phyloP scores from a whole-genome alignment of 352 stramenopile species.

The Phytophthora hybrid region DNA sequence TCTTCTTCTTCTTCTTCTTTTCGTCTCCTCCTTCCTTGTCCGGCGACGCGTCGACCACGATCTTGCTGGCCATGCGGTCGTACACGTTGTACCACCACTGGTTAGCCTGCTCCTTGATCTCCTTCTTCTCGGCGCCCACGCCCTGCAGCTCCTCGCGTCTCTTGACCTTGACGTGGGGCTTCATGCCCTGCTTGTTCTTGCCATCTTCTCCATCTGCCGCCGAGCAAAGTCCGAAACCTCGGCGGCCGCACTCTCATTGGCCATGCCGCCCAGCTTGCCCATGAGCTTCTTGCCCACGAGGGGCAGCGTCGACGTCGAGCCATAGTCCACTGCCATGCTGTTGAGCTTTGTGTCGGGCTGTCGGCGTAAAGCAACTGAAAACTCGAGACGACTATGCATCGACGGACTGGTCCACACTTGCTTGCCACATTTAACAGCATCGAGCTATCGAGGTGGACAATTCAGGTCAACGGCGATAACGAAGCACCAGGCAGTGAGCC shows the following conservation, averaged over 20 bases:
- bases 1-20: slow-evolving; percentile 56
- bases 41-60: slow-evolving; percentile 77
- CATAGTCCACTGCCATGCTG: slow-evolving; percentile 16
- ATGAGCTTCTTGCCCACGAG: slow-evolving; percentile 89
- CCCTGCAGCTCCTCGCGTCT: slow-evolving; percentile 94
- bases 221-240: slow-evolving; percentile 85
- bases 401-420: too few relatives aligned
- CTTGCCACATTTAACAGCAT: too few relatives aligned
- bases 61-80: slow-evolving; percentile 89
- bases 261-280: slow-evolving; percentile 77
- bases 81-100: slow-evolving; percentile 93
- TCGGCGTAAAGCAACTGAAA: too few relatives aligned
- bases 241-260: slow-evolving; percentile 78
- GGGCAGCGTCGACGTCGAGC: slow-evolving; percentile 42
- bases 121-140: slow-evolving; percentile 85
- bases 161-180: slow-evolving; percentile 94
- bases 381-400: too few relatives aligned
- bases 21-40: slow-evolving; percentile 53
- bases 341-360: too few relatives aligned
- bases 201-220: slow-evolving; percentile 95
- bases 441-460: too few relatives aligned
- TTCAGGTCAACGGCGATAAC: too few relatives aligned
- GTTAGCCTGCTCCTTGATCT: slow-evolving; percentile 70
- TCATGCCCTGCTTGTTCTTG: slow-evolving; percentile 95
- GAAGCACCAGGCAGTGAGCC: too few relatives aligned